Evolutionary conservation across 2,329 filamentous ascomycete species (phyloP), one percentile per base, ranked within the genome.

Genomic region (Fusarium succisae): DNA sequence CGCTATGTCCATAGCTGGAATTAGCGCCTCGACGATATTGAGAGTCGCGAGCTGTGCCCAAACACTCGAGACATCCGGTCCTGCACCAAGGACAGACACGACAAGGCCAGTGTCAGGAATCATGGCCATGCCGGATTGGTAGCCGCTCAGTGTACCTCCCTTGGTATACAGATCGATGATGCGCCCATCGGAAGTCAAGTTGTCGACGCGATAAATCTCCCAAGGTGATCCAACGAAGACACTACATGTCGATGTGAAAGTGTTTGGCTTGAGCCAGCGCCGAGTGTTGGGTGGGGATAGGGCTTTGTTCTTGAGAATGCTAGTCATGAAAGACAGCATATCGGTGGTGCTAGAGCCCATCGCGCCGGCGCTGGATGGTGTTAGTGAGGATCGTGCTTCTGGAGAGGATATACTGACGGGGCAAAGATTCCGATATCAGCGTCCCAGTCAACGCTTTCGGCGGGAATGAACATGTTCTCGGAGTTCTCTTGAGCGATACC

Each of bases 201-300:
- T 69, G 10, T 69, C 66, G 5, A 67, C 28, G 6, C 63, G 66
- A 2, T 69, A 69, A 3, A 69, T 67, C 41, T 67, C 63, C 47
- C 66, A 61, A 6, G 63, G 63, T 4, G 62, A 43, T 3, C 65
- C 65, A 5, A 68, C 65, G 1, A 54, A 50, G 0, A 41, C 37
- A 13, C 45, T 60, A 62, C 53, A 66, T 3, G 65, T 44, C 4
- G 62, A 66, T 6, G 41, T 59, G 24, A 60, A 66, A 5, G 54
- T 67, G 13, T 43, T 13, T 3, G 62, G 62, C 12, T 60, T 66
- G 1, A 66, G 48, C 62, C 65, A 68, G 13, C 54, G 65, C 1
- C 47, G 47, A 1, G 65, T 68, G 13, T 28, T 35, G 3, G 53
- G 5, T 5, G 62, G 28, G 3, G 54, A 60, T 12, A 68, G 41